These are phyloP conservation scores for Aciculosporium take DNA, from an alignment of 2,329 filamentous ascomycete genomes.

Conservation along the genomic window DNA sequence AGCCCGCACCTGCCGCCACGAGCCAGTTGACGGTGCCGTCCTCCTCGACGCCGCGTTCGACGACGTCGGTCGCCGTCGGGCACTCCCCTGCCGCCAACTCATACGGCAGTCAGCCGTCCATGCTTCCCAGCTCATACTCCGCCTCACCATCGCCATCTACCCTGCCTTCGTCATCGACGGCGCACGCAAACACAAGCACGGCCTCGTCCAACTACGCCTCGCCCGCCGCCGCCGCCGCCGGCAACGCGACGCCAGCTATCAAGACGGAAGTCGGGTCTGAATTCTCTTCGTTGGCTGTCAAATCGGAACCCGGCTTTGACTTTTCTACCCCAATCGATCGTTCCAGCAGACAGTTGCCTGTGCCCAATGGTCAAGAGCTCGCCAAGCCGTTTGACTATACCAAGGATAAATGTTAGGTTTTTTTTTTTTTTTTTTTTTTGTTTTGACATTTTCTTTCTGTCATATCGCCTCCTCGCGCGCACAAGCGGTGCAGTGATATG, in stretches of 20 bases:
- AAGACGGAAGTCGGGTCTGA: constrained; percentile 31
- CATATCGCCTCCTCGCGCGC: not conserved
- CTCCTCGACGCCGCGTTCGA: constrained; percentile 9
- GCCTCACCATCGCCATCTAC: constrained; percentile 15
- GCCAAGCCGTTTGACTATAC: constrained; percentile 8
- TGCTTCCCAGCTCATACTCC: constrained; percentile 29
- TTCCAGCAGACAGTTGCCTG: constrained; percentile 19
- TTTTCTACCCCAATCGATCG: constrained; percentile 44
- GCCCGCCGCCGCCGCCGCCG: constrained; percentile 17
- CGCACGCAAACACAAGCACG: constrained; percentile 9
- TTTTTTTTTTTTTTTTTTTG: not conserved
- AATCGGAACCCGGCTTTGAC: constrained; percentile 33
- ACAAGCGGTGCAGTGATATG: too few relatives aligned
- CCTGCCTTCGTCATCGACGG: constrained; percentile 16
- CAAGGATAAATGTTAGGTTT: constrained; percentile 26
- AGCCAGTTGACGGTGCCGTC: constrained; percentile 18
- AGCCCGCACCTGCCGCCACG: constrained; percentile 17
- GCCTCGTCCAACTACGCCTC: constrained; percentile 20
- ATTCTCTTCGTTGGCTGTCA: constrained; percentile 28
- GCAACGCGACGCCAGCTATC: constrained; percentile 15
- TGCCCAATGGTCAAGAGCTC: constrained; percentile 1
- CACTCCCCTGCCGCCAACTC: constrained; percentile 19
- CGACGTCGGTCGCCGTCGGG: constrained; percentile 12
- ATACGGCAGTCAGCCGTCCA: constrained; percentile 31
- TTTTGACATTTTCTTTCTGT: too few relatives aligned